Base-by-base conservation (phyloP, 257 asterid species). In the Przewalskia tangutica region DNA sequence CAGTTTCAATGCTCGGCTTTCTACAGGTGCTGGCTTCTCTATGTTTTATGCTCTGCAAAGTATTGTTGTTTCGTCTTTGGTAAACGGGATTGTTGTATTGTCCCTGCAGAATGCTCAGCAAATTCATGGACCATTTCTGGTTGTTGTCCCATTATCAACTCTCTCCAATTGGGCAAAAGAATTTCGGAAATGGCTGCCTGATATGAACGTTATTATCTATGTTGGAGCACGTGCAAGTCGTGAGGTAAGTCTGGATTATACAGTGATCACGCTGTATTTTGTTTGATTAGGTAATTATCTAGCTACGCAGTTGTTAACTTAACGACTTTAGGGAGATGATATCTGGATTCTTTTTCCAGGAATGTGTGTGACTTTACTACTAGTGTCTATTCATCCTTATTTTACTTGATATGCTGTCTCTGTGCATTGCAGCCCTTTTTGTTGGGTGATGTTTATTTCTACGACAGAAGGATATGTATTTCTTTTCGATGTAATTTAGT, bases 121-220 rank as follows among this genome's bases (percentile, higher is more conserved):
- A 86, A 94, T 96, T 86, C 97, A 86, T 76, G 99, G 99, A 77
- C 99, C 99, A 56, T 96, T 96, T 89, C 98, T 96, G 79, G 98
- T 96, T 81, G 99, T 96, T 63, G 99, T 96, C 86, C 99, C 99
- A 0, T 84, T 96, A 79, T 96, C 99, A 77, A 96, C 99, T 50
- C 86, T 96, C 89, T 93, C 99, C 40, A 96, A 96, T 88, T 96
- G 99, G 99, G 99, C 97, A 82, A 96, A 96, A 86, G 99, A 96
- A 80, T 96, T 96, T 81, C 92, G 88, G 83, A 96, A 96, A 91
- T 96, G 99, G 99, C 88, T 96, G 34, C 98, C 99, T 44, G 87
- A 83, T 83, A 87, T 93, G 97, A 96, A 96, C 82, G 94, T 96
- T 84, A 85, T 96, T 84, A 85, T 94, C 80, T 96, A 94, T 89